A percentile compares a stretch with the other conserved stretches of the same genome.
Conservation (phyloP, 345 rosid species). For the Linum tenue region DNA sequence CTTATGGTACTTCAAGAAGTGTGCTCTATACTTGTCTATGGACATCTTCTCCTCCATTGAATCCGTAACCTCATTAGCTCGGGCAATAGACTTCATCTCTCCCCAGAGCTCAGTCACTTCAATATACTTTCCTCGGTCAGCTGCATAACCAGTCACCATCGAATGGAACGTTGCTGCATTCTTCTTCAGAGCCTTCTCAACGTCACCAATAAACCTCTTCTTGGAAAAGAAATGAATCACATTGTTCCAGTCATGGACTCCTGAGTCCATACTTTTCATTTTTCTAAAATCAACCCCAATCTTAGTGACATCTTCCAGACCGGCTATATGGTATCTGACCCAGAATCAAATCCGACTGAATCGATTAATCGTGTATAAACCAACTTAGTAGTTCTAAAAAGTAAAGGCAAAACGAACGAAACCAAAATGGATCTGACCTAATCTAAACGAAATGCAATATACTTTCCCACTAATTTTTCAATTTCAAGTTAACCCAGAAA, state of each 20-base stretch:
- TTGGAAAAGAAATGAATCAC: slow-evolving; percentile 82
- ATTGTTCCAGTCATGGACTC: slow-evolving; percentile 84
- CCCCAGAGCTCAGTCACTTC: slow-evolving; percentile 97
- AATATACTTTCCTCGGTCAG: slow-evolving; percentile 68
- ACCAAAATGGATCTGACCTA: too few relatives aligned
- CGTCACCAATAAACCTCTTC: slow-evolving; percentile 88
- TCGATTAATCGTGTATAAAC: too few relatives aligned
- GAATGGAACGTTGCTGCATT: slow-evolving; percentile 95
- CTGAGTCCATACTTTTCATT: slow-evolving; percentile 32
- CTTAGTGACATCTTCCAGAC: too few relatives aligned
- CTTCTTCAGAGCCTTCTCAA: slow-evolving; percentile 78
- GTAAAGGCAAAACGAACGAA: too few relatives aligned
- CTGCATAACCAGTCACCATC: slow-evolving; percentile 85
- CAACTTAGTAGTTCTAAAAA: too few relatives aligned
- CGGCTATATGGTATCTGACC: too few relatives aligned
- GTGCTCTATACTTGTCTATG: slow-evolving; percentile 73
- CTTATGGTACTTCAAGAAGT: slow-evolving; percentile 86
- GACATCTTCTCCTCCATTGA: slow-evolving; percentile 86
- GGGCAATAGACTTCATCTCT: slow-evolving; percentile 75
- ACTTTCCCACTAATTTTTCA: too few relatives aligned
- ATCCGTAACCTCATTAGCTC: slow-evolving; percentile 77
- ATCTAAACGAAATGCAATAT: too few relatives aligned
- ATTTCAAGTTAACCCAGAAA: too few relatives aligned
- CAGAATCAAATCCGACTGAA: too few relatives aligned
- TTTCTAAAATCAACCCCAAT: too few relatives aligned